Evolutionary conservation across 1,284 basidiomycete genomes (phyloP), one percentile per base, ranked within the genome.

Genomic region (Stereum hirsutum): DNA sequence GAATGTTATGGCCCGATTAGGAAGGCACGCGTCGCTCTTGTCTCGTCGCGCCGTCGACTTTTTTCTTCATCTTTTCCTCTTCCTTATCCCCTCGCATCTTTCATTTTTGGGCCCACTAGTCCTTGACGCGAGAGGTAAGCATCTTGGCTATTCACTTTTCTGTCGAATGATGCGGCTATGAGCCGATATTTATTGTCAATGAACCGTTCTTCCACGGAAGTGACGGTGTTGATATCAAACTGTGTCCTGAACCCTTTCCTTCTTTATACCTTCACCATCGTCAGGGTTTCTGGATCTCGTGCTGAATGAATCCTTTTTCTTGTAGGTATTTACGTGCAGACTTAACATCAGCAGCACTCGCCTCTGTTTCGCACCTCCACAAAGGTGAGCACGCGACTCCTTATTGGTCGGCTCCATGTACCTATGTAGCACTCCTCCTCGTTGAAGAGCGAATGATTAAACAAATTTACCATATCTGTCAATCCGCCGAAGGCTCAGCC

Each of bases 181-280:
- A 59, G 65, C 66, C 65, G 58, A 44, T 70, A 81, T 81, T 81
- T 81, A 79, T 81, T 82, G 77, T 81, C 77, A 64, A 69, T 81
- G 81, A 82, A 60, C 40, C 33, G 46, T 47, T 37, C n/a, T n/a
- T n/a, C n/a, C n/a, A n/a, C n/a, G n/a, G n/a, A n/a, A n/a, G n/a
- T n/a, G n/a, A n/a, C n/a, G n/a, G n/a, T n/a, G n/a, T 46, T 78
- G 78, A 81, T 74, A 63, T 61, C 66, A 73, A 64, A 52, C 50
- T 56, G 53, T 63, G 54, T 63, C 43, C 65, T 68, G 65, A 67
- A 41, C 26, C 41, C 17, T 15, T 33, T 25, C 8, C 20, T 24
- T 38, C 21, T 1, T 26, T 38, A 38, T 26, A 24, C 39, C 37
- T 40, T 32, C 32, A n/a, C n/a, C n/a, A n/a, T n/a, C n/a, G n/a